Conservation (phyloP, 2,329 filamentous ascomycete species). For the Alternaria infectoria region DNA sequence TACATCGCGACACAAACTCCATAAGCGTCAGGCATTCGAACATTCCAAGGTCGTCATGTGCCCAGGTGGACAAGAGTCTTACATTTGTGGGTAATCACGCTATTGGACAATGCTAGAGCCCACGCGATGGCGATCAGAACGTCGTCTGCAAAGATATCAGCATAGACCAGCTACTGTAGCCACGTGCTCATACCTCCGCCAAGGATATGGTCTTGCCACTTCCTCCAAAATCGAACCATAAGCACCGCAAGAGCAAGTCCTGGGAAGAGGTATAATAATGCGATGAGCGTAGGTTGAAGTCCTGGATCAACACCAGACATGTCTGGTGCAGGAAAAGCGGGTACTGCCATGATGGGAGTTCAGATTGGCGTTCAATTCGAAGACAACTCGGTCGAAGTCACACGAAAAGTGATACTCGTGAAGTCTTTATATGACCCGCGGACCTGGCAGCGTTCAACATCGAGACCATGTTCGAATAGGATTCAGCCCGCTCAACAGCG, state of each 20-base stretch:
- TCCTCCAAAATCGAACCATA: conserved; percentile 20
- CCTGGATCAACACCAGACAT: conserved; percentile 18
- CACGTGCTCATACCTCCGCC: conserved; percentile 18
- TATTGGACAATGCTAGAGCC: conserved; percentile 15
- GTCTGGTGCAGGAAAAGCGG: conserved; percentile 4
- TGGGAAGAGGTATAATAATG: conserved; percentile 19
- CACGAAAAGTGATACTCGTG: neutral
- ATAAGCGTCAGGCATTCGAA: neutral
- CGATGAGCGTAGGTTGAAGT: conserved; percentile 20
- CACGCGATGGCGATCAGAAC: conserved; percentile 16
- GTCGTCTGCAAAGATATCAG: neutral
- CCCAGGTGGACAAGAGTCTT: neutral
- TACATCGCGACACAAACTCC: conserved; percentile 17
- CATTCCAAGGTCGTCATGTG: neutral
- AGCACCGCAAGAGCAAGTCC: conserved; percentile 16
- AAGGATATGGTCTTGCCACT: conserved; percentile 16
- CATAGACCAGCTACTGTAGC: conserved; percentile 9
- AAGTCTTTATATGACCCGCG: neutral
- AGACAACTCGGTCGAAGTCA: neutral
- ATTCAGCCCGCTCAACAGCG: neutral
- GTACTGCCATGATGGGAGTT: neutral
- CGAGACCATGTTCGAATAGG: neutral
- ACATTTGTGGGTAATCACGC: conserved; percentile 25
- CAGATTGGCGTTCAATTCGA: neutral
- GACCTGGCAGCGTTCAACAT: neutral